Base-by-base conservation (phyloP, 345 rosid species). In the Punica granatum region DNA sequence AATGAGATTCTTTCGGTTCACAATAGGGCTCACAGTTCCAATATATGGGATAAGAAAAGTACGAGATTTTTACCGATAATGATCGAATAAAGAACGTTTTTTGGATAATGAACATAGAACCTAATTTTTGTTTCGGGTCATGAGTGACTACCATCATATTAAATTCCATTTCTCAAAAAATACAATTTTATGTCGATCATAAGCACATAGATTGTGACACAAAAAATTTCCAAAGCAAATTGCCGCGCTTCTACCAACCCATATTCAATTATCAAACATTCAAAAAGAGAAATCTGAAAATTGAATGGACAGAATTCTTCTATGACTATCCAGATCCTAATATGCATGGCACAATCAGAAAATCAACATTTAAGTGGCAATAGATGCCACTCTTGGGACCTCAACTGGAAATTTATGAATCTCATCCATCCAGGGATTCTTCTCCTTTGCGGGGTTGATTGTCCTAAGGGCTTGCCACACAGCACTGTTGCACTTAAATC, bases 401-500 rank as follows among this genome's bases (percentile, higher is more conserved):
- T 79, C 74, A 72, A 92, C 97, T 3, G 98, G 98, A 37, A 84
- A 92, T 33, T 83, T 79, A 63, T 81, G 75, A 69, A 92, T 90
- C 76, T 92, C 98, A 71, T 81, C 95, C 14, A 77, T 79, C 98
- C 98, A 92, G 6, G 95, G 95, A 71, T 71, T 90, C n/a, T n/a
- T n/a, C 80, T 90, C 92, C 76, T 83, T 76, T 0, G 82, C 68
- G 0, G 98, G 92, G 77, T 90, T 75, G 59, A 92, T 76, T 3
- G 87, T 83, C 84, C 69, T 86, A 72, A 92, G 72, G 1, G 98
- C 95, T 32, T 61, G 63, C 98, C 98, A 92, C 44, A 92, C 98
- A 0, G 92, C 97, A 66, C 97, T 92, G 66, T 92, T 92, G 76
- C 98, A 92, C 82, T 92, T 92, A 71, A 92, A 92, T 2, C 98